Evolutionary conservation across 208 protist genomes (phyloP).

Genomic region (Herpetomonas tarakana): DNA sequence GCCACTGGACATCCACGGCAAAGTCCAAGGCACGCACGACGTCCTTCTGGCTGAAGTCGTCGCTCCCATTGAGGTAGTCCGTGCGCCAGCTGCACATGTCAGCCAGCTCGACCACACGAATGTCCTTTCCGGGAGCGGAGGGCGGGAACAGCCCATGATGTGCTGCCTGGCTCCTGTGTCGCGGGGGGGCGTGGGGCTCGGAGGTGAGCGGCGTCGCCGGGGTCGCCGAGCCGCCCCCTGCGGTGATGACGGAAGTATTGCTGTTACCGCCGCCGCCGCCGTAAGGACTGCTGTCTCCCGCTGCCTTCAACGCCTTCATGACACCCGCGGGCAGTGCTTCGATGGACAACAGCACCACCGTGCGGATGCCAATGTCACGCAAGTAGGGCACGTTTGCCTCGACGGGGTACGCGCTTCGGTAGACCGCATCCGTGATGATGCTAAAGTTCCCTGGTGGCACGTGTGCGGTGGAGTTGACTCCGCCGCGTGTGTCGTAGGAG

Average conservation of each 20-base stretch:
- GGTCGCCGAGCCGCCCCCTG: not conserved
- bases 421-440: constrained; percentile 71
- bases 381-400: constrained; percentile 69
- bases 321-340: constrained; percentile 67
- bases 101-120: constrained; percentile 54
- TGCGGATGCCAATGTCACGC: constrained; percentile 68
- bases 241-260: too few relatives aligned
- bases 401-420: constrained; percentile 81
- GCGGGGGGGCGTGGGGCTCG: not conserved
- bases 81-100: constrained; percentile 62
- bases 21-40: constrained; percentile 75
- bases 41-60: constrained; percentile 72
- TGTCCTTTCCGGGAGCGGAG: constrained; percentile 18
- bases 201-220: not conserved
- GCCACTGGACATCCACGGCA: constrained; percentile 69
- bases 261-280: too few relatives aligned
- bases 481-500: not conserved
- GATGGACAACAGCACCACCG: constrained; percentile 78
- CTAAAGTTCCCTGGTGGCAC: constrained; percentile 77
- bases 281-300: too few relatives aligned
- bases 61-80: constrained; percentile 39
- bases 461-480: constrained; percentile 12
- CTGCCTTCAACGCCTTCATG: not conserved
- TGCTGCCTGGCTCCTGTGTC: too few relatives aligned
- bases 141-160: too few relatives aligned